Conservation (phyloP, 495 filamentous ascomycete genomes). For the Pyrenopolyporus hunteri region DNA sequence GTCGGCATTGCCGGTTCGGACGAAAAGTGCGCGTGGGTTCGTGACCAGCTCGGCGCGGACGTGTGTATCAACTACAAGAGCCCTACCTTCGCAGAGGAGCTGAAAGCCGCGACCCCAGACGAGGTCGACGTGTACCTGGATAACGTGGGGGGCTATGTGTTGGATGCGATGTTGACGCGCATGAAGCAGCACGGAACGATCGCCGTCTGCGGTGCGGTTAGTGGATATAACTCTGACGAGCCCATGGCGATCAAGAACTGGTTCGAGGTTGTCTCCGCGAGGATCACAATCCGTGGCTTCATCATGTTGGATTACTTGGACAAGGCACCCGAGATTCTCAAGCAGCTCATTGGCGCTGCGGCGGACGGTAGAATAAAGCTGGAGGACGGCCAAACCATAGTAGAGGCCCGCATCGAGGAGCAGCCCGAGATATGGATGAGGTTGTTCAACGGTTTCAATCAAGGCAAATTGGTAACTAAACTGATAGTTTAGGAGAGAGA, state of each 20-base stretch:
- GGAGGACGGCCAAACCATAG: constrained; percentile 48
- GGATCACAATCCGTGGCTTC: constrained; percentile 58
- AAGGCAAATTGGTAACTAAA: constrained; percentile 54
- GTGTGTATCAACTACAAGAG: constrained; percentile 65
- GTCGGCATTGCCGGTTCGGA: constrained; percentile 63
- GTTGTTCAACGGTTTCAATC: constrained; percentile 57
- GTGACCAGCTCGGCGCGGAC: constrained; percentile 59
- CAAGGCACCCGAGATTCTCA: constrained; percentile 42
- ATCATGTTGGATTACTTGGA: constrained; percentile 55
- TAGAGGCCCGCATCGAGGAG: constrained; percentile 52
- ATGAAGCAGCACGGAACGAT: constrained; percentile 59
- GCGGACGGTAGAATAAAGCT: constrained; percentile 49
- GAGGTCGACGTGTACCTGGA: constrained; percentile 65
- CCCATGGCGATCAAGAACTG: constrained; percentile 54
- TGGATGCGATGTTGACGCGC: constrained; percentile 62
- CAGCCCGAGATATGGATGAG: constrained; percentile 54
- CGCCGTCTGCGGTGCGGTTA: constrained; percentile 59
- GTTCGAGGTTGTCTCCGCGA: constrained; percentile 57
- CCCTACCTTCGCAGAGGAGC: constrained; percentile 52
- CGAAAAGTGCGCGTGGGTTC: constrained; percentile 61
- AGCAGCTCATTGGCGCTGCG: constrained; percentile 48
- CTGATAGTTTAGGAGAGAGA: constrained; percentile 26
- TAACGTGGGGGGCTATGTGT: constrained; percentile 63
- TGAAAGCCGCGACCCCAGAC: constrained; percentile 56
- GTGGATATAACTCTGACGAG: constrained; percentile 54